Conservation (phyloP, 257 asterid genomes). For the Fraxinus cuspidata region DNA sequence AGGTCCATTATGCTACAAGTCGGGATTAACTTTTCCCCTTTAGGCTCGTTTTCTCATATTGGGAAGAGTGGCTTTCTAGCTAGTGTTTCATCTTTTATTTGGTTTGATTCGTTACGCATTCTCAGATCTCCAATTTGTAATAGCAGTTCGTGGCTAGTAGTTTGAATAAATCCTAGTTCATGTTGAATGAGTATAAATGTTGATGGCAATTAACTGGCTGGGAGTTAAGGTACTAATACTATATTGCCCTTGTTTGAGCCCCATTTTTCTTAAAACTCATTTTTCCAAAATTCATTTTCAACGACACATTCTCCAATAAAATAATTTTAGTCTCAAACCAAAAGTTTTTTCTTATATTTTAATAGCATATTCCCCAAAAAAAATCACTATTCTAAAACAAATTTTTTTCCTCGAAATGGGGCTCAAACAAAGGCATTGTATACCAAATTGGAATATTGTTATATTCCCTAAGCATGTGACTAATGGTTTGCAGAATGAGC, state of each 20-base stretch:
- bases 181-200: background rate
- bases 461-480: background rate
- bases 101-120: background rate
- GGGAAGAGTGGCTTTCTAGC: background rate
- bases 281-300: too few species aligned
- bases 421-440: too few species aligned
- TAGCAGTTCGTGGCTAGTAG: background rate
- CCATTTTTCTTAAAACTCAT: too few species aligned
- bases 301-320: too few species aligned
- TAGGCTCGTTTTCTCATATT: background rate
- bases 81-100: background rate
- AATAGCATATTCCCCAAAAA: too few species aligned
- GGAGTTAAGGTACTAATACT: background rate
- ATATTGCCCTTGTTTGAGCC: too few species aligned
- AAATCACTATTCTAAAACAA: too few species aligned
- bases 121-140: background rate
- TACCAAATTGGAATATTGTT: background rate
- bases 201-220: background rate
- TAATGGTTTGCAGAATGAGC: background rate
- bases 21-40: background rate
- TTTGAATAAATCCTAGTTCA: background rate
- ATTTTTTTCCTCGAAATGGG: too few species aligned
- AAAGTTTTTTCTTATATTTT: too few species aligned
- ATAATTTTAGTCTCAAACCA: too few species aligned
- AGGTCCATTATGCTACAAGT: background rate